phyloP scores from a whole-genome alignment of 2,329 filamentous ascomycete genomes.

The Decorospora gaudefroyi region DNA sequence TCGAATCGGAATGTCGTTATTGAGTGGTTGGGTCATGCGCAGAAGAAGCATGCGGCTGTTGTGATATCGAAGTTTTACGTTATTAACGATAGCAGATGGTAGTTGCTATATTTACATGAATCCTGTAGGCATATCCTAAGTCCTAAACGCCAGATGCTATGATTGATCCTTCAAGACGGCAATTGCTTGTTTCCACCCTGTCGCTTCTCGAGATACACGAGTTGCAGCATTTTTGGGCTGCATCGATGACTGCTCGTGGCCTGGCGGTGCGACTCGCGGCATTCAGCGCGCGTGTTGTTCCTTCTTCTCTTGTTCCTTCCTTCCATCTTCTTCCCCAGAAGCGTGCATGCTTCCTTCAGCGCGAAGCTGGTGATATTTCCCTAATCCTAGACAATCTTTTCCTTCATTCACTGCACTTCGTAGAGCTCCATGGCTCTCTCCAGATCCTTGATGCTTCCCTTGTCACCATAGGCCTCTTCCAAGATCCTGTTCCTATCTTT shows the following conservation, averaged over 20 bases:
- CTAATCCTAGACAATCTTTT: background rate
- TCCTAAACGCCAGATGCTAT: constrained; percentile 3
- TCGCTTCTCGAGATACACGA: constrained; percentile 18
- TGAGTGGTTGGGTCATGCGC: too few species aligned
- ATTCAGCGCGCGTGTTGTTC: constrained; percentile 13
- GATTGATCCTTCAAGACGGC: constrained; percentile 2
- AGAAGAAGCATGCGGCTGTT: background rate
- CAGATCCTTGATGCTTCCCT: constrained; percentile 51
- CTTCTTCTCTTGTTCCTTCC: constrained; percentile 1
- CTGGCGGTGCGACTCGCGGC: constrained; percentile 20
- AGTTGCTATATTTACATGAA: too few species aligned
- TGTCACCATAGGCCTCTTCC: constrained; percentile 55
- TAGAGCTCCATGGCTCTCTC: constrained; percentile 53
- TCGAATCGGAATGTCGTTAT: too few species aligned
- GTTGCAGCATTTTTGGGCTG: constrained; percentile 2
- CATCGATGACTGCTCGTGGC: constrained; percentile 6
- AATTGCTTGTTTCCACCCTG: constrained; percentile 5
- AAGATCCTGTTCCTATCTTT: constrained; percentile 47
- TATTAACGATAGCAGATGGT: too few species aligned
- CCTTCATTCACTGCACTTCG: constrained; percentile 44
- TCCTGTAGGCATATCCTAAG: too few species aligned
- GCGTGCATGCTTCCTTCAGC: constrained; percentile 4
- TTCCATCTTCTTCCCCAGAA: constrained; percentile 2
- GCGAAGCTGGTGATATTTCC: constrained; percentile 14
- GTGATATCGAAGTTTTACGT: background rate